These are phyloP conservation scores for Salix suchowensis DNA, from an alignment of 345 rosid species.

Conservation along the genomic window DNA sequence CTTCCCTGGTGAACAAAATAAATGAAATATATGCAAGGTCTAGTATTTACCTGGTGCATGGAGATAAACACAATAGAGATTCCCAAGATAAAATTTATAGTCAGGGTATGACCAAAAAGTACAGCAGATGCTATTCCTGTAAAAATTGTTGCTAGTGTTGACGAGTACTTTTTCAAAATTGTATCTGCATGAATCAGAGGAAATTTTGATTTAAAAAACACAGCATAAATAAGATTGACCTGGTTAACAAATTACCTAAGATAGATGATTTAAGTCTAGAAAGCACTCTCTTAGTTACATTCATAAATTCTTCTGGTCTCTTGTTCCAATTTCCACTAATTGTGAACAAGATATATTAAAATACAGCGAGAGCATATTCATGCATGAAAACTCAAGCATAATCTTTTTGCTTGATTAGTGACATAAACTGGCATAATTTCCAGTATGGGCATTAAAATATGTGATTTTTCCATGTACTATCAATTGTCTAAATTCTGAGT, in stretches of 20 bases:
- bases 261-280: constrained; percentile 6
- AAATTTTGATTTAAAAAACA: neutral
- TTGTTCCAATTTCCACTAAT: neutral
- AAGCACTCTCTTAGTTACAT: neutral
- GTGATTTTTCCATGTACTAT: neutral
- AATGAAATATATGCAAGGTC: neutral
- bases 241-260: neutral
- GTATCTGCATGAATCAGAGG: constrained; percentile 57
- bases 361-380: neutral
- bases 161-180: constrained; percentile 95
- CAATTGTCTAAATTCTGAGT: neutral
- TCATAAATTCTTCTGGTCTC: neutral
- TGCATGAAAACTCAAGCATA: neutral
- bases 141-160: constrained; percentile 96
- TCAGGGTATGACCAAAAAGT: constrained; percentile 84
- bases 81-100: constrained; percentile 85
- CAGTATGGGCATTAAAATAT: neutral
- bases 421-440: neutral
- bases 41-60: constrained; percentile 81
- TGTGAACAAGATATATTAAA: neutral
- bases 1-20: neutral
- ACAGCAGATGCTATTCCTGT: constrained; percentile 93
- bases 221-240: neutral
- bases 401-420: neutral
- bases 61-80: constrained; percentile 93